Evolutionary conservation across 805 yeast genomes (phyloP).

Genomic region (Yarrowia hollandica): DNA sequence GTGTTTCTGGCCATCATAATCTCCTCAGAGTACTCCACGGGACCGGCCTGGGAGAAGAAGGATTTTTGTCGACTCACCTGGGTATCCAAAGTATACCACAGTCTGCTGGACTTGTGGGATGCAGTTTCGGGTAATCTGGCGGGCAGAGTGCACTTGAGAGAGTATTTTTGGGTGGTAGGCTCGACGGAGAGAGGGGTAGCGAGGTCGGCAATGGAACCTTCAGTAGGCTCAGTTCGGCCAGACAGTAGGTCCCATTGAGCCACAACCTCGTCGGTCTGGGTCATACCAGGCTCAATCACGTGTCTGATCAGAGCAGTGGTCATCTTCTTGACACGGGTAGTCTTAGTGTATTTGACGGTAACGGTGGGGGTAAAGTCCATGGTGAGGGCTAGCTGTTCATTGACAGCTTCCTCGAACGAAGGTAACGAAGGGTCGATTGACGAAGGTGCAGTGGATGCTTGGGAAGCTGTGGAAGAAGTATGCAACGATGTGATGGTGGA

Average conservation of each 20-base stretch:
- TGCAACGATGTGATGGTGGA: not conserved
- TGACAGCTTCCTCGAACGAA: constrained; percentile 22
- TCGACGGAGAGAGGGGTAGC: not conserved
- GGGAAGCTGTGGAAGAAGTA: not conserved
- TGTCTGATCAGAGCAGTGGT: not conserved
- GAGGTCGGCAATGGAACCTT: constrained; percentile 5
- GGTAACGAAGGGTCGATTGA: constrained; percentile 18
- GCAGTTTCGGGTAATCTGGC: constrained; percentile 25
- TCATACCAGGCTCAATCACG: not conserved
- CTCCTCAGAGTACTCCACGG: constrained; percentile 18
- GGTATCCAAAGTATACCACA: constrained; percentile 25
- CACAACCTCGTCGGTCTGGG: constrained; percentile 11
- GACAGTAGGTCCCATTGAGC: constrained; percentile 20
- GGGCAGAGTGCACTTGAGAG: constrained; percentile 13
- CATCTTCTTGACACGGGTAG: constrained; percentile 25
- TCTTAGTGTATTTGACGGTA: constrained; percentile 4
- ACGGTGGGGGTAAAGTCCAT: constrained; percentile 3
- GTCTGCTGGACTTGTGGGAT: constrained; percentile 5
- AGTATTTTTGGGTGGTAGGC: constrained; percentile 2
- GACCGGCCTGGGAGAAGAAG: constrained; percentile 3
- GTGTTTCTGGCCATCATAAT: constrained; percentile 14
- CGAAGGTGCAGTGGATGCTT: not conserved
- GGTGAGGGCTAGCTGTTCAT: constrained; percentile 19
- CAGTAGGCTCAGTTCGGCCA: not conserved
- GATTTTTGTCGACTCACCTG: not conserved